phyloP scores from a whole-genome alignment of 345 rosid genomes.

The Acer saccharum region DNA sequence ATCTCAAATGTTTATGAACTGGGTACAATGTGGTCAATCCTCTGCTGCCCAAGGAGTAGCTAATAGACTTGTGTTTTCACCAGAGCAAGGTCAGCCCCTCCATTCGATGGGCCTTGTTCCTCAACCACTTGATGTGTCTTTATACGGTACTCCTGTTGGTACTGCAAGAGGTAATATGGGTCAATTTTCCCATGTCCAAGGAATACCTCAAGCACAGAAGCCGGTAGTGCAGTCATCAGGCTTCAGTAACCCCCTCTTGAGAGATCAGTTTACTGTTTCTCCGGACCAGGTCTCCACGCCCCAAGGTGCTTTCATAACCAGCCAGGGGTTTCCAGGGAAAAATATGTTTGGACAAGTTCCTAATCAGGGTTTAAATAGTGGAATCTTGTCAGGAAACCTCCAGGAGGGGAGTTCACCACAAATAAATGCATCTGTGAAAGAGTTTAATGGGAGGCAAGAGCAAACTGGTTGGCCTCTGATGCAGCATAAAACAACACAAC shows the following conservation, averaged over 20 bases:
- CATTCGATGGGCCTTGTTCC: conserved; percentile 45
- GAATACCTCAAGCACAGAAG: conserved; percentile 44
- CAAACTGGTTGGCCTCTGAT: conserved; percentile 39
- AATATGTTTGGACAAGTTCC: conserved; percentile 37
- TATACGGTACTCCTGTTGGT: conserved; percentile 51
- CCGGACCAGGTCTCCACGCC: conserved; percentile 30
- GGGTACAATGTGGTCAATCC: conserved; percentile 47
- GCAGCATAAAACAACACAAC: conserved; percentile 42
- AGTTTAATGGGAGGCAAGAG: conserved; percentile 43
- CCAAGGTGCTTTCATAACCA: conserved; percentile 38
- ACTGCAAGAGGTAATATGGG: conserved; percentile 44
- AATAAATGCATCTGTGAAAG: conserved; percentile 32
- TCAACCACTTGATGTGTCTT: conserved; percentile 55
- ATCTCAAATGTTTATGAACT: conserved; percentile 49
- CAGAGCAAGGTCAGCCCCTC: conserved; percentile 43
- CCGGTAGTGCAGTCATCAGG: conserved; percentile 39
- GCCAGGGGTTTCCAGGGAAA: conserved; percentile 46
- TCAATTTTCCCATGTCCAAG: conserved; percentile 43
- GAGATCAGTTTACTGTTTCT: conserved; percentile 34
- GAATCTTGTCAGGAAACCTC: conserved; percentile 33
- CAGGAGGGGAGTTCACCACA: conserved; percentile 35
- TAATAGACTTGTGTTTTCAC: conserved; percentile 34
- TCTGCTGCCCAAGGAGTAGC: conserved; percentile 47
- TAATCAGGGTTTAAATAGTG: conserved; percentile 37
- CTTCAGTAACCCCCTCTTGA: conserved; percentile 30